Conservation (phyloP, 805 yeast genomes). For the Wickerhamiella sorbophila region DNA sequence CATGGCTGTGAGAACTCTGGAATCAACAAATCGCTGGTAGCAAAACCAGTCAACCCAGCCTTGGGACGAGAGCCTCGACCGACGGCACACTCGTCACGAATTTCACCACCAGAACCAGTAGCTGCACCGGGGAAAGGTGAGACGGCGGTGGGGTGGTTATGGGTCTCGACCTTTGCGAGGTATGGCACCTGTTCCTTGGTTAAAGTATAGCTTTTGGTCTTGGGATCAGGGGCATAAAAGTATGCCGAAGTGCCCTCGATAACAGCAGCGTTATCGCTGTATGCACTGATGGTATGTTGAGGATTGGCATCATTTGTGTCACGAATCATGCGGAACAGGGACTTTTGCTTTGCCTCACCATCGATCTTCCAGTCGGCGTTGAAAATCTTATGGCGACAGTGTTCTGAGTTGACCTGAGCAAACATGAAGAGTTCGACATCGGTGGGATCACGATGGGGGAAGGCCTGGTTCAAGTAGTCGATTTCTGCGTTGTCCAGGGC, state of each 20-base stretch:
- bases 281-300: constrained; percentile 78
- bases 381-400: constrained; percentile 97
- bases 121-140: constrained; percentile 99
- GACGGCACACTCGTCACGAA: constrained; percentile 98
- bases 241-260: constrained; percentile 64
- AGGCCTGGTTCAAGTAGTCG: constrained; percentile 71
- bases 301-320: constrained; percentile 77
- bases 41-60: constrained; percentile 89
- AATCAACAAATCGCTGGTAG: constrained; percentile 79
- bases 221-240: constrained; percentile 63
- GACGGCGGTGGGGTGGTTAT: constrained; percentile 98
- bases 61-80: constrained; percentile 97
- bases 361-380: constrained; percentile 98
- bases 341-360: constrained; percentile 52
- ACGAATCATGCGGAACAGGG: constrained; percentile 88
- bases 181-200: constrained; percentile 71
- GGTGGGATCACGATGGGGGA: constrained; percentile 83
- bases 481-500: constrained; percentile 95
- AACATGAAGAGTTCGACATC: constrained; percentile 98
- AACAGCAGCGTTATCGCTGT: constrained; percentile 96
- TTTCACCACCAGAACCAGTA: constrained; percentile 99
- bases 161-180: constrained; percentile 92
- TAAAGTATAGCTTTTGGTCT: constrained; percentile 58
- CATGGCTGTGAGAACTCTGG: constrained; percentile 85
- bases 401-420: constrained; percentile 98